Base-by-base conservation (phyloP, 2,329 filamentous ascomycete genomes). In the Blastomyces percursus region DNA sequence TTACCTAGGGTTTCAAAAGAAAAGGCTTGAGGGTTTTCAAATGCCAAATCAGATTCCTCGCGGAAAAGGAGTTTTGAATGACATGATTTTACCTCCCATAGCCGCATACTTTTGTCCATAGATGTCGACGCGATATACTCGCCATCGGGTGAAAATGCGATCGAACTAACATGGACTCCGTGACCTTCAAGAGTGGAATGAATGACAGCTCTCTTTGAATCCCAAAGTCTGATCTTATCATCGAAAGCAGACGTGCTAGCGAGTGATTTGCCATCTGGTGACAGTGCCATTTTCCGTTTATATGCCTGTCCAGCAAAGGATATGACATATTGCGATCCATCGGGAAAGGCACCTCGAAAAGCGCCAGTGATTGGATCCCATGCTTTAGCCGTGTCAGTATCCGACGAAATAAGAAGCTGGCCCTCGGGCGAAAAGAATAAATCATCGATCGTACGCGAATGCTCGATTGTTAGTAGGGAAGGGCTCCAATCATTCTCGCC, bases 111-210 rank as follows among this genome's bases (percentile, higher is more conserved):
- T 24, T 12, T 8, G 19, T 60, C 46, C 1, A 3, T 2, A 3
- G 24, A 46, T 19, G 9, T n/a, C 11, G 58, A 60, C 2, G 44
- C 58, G 3, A 60, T 2, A 24, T 24, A n/a, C 2, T 50, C 14
- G 1, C 58, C 12, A 21, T 60, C 16, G 4, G 58, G 58, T 11
- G 46, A 60, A 40, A 60, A 60, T 6, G 46, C 58, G 19, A 60
- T 51, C 46, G 12, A 51, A 35, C n/a, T 16, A 51, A 63, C 32
- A 7, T 0, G 3, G 19, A 6, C 32, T 7, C 11, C 6, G 21
- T 63, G 44, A 19, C 35, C 42, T 46, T 60, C 38, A 42, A 64
- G 55, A 24, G 59, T 61, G 55, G 32, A 40, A 24, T 27, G 55
- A 5, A 58, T 16, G 5, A 19, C 55, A 42, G 19, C 38, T 7